A percentile compares a stretch with the other conserved stretches of the same genome.
These are phyloP conservation scores for Trichoderma parareesei DNA, from an alignment of 495 filamentous ascomycete species.

Conservation along the genomic window DNA sequence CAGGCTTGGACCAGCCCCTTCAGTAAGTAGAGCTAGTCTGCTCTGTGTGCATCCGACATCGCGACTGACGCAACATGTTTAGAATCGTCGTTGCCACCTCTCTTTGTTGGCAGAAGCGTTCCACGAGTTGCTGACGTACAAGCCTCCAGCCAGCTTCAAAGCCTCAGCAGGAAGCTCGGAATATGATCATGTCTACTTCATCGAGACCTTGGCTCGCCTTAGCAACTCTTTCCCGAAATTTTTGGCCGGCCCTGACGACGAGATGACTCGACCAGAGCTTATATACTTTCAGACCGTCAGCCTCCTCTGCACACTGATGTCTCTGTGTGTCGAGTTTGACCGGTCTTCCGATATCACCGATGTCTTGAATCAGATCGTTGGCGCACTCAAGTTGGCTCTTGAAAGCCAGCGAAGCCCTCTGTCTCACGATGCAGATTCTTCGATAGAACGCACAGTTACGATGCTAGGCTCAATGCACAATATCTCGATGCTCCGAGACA, in stretches of 20 bases:
- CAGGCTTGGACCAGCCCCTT: conserved; percentile 1
- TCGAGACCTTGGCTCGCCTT: conserved; percentile 21
- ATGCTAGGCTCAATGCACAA: conserved; percentile 18
- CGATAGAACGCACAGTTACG: background rate
- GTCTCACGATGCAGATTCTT: background rate
- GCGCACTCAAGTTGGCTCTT: background rate
- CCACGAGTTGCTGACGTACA: conserved; percentile 32
- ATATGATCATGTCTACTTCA: conserved; percentile 28
- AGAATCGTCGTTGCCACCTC: conserved; percentile 35
- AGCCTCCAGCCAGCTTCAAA: conserved; percentile 36
- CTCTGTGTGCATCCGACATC: conserved; percentile 10
- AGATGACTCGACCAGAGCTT: conserved; percentile 17
- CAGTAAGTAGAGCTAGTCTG: conserved; percentile 4
- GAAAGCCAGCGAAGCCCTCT: background rate
- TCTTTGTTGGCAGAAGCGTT: conserved; percentile 35
- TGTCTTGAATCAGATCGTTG: background rate
- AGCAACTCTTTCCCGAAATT: conserved; percentile 27
- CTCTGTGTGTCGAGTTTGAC: background rate
- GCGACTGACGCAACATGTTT: background rate
- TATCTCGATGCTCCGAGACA: conserved; percentile 30
- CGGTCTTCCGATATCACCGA: background rate
- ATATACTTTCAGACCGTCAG: conserved; percentile 20
- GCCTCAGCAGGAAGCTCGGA: conserved; percentile 25
- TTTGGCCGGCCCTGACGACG: conserved; percentile 18
- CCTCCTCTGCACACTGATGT: background rate